Conservation (phyloP, 116 monocot genomes). For the Trichopus zeylanicus region DNA sequence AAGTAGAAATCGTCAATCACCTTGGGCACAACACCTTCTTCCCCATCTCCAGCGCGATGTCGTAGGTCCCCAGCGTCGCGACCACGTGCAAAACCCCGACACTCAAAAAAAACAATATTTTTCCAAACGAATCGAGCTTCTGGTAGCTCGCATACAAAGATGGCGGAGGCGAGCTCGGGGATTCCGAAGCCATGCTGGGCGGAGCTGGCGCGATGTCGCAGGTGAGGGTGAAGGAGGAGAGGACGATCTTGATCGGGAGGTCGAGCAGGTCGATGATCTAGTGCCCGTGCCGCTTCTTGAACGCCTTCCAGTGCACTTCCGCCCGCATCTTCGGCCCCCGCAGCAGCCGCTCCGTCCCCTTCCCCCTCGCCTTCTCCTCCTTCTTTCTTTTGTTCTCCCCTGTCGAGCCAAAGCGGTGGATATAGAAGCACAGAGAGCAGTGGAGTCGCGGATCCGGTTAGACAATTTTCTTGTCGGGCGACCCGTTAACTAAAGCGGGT, state of each 20-base stretch:
- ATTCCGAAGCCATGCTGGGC: slow-evolving; percentile 75
- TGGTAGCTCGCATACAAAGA: slow-evolving; percentile 74
- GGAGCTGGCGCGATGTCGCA: slow-evolving; percentile 49
- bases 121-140: too few relatives aligned
- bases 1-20: slow-evolving; percentile 14
- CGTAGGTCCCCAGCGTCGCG: slow-evolving; percentile 59
- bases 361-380: slow-evolving; percentile 30
- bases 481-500: too few relatives aligned
- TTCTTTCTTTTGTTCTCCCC: too few relatives aligned
- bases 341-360: slow-evolving; percentile 38
- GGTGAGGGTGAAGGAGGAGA: slow-evolving; percentile 67
- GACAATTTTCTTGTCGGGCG: too few relatives aligned
- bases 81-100: slow-evolving; percentile 30
- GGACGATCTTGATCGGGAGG: slow-evolving; percentile 57
- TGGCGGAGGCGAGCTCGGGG: slow-evolving; percentile 62
- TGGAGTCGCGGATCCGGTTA: too few relatives aligned
- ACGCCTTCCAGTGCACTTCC: slow-evolving; percentile 33
- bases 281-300: slow-evolving; percentile 47
- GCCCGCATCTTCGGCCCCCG: slow-evolving; percentile 29
- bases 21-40: slow-evolving; percentile 69
- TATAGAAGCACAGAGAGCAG: too few relatives aligned
- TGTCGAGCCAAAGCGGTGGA: too few relatives aligned
- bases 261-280: slow-evolving; percentile 53
- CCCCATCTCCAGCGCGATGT: slow-evolving; percentile 70
- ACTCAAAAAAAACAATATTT: slow-evolving; percentile 2